phyloP scores from a whole-genome alignment of 2,329 filamentous ascomycete genomes.

The Penicillium sp. region DNA sequence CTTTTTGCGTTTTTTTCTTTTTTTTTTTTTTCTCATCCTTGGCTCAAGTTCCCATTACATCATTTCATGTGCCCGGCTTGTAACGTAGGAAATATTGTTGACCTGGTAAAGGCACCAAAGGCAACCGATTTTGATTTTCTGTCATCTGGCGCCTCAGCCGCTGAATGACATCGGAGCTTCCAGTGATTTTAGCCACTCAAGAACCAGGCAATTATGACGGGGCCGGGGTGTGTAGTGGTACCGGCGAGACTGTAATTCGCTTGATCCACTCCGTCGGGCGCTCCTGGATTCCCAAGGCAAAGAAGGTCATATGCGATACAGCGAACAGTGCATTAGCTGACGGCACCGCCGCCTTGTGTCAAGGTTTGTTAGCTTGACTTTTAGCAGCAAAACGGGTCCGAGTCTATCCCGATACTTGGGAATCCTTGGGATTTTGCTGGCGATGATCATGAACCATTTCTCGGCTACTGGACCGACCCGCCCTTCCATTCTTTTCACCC shows the following conservation, averaged over 20 bases:
- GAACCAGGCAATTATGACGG: too few relatives aligned
- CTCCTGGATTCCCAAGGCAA: conserved; percentile 18
- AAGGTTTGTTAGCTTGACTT: conserved; percentile 22
- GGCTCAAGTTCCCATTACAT: not conserved
- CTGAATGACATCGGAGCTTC: conserved; percentile 2
- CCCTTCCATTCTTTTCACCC: conserved; percentile 9
- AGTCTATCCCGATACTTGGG: conserved; percentile 20
- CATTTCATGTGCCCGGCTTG: not conserved
- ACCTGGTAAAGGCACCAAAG: not conserved
- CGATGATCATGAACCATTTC: conserved; percentile 16
- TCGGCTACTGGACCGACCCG: conserved; percentile 22
- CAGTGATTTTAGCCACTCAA: not conserved
- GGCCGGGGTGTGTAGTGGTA: conserved; percentile 5
- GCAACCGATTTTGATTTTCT: conserved; percentile 5
- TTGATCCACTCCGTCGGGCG: conserved; percentile 25
- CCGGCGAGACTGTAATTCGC: conserved; percentile 11
- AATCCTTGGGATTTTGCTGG: conserved; percentile 1
- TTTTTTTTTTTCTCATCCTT: not conserved
- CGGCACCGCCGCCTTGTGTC: conserved; percentile 15
- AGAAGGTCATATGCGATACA: conserved; percentile 21
- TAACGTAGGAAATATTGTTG: not conserved
- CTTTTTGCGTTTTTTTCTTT: not conserved
- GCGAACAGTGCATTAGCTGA: conserved; percentile 19
- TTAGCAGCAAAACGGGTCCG: conserved; percentile 14
- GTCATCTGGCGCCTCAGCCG: conserved; percentile 14